phyloP scores from a whole-genome alignment of 768 basidiomycete genomes.

The Mycena latifolia region DNA sequence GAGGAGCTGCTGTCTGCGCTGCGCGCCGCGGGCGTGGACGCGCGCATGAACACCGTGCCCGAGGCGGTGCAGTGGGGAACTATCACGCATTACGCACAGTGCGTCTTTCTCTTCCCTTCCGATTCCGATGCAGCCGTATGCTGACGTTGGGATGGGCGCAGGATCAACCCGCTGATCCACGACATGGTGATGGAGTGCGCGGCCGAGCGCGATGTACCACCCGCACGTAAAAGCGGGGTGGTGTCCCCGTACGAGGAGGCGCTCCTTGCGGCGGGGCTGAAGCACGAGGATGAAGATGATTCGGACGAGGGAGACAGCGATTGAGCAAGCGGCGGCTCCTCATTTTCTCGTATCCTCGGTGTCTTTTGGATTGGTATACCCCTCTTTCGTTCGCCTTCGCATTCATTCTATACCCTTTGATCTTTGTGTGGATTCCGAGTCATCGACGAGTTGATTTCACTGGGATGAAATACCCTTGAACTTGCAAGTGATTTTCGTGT shows the following conservation, averaged over 20 bases:
- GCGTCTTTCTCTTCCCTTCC: constrained; percentile 4
- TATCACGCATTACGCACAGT: constrained; percentile 42
- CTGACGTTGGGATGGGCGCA: background rate
- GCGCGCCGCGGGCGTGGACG: constrained; percentile 36
- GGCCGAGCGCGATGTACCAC: constrained; percentile 1
- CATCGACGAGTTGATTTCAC: too few species aligned
- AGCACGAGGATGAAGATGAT: background rate
- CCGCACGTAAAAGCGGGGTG: background rate
- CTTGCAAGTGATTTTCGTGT: too few species aligned
- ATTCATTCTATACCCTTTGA: too few species aligned
- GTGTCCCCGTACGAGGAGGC: background rate
- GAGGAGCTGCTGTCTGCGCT: constrained; percentile 38
- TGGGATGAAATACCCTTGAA: too few species aligned
- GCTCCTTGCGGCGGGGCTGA: background rate
- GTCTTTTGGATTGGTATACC: too few species aligned
- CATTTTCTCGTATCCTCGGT: too few species aligned
- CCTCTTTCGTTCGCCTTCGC: too few species aligned
- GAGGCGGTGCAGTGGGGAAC: constrained; percentile 45
- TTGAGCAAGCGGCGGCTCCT: too few species aligned
- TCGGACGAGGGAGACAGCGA: too few species aligned
- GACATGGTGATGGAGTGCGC: constrained; percentile 18
- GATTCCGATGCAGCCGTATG: background rate
- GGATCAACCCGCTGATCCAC: constrained; percentile 21
- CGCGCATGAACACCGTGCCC: constrained; percentile 39
- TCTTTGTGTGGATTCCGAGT: too few species aligned